phyloP scores from a whole-genome alignment of 805 yeast species.

The Myxozyma neglecta region DNA sequence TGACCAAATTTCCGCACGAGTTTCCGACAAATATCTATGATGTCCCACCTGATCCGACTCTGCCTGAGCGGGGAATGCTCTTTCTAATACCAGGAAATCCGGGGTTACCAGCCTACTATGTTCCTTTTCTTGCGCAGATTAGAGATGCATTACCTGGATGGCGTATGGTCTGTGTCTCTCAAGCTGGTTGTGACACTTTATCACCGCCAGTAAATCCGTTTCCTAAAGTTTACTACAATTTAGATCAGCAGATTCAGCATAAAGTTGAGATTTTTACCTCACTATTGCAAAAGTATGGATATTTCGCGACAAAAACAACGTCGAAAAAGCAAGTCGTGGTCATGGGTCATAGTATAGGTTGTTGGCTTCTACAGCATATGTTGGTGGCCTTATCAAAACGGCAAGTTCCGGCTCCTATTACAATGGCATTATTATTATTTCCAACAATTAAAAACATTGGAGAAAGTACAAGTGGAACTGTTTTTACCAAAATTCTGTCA shows the following conservation, averaged over 20 bases:
- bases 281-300: slow-evolving; percentile 29
- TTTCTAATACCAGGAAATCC: slow-evolving; percentile 77
- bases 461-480: slow-evolving; percentile 45
- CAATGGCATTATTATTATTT: slow-evolving; percentile 60
- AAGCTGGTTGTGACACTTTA: slow-evolving; percentile 54
- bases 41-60: slow-evolving; percentile 11
- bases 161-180: slow-evolving; percentile 63
- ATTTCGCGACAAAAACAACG: neutral
- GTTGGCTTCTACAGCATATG: slow-evolving; percentile 60
- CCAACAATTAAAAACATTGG: slow-evolving; percentile 70
- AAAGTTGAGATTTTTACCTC: slow-evolving; percentile 53
- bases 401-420: slow-evolving; percentile 39
- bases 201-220: neutral
- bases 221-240: slow-evolving; percentile 39
- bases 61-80: slow-evolving; percentile 40
- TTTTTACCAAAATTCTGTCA: slow-evolving; percentile 36
- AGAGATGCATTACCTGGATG: slow-evolving; percentile 47
- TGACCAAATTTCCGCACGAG: slow-evolving; percentile 11
- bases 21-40: slow-evolving; percentile 22
- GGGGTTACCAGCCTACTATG: slow-evolving; percentile 66
- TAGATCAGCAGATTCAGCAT: slow-evolving; percentile 61
- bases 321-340: slow-evolving; percentile 46
- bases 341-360: slow-evolving; percentile 73
- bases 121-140: slow-evolving; percentile 50
- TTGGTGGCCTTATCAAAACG: slow-evolving; percentile 38